Conservation (phyloP, 2,329 filamentous ascomycete species). For the Diaporthe australafricana region DNA sequence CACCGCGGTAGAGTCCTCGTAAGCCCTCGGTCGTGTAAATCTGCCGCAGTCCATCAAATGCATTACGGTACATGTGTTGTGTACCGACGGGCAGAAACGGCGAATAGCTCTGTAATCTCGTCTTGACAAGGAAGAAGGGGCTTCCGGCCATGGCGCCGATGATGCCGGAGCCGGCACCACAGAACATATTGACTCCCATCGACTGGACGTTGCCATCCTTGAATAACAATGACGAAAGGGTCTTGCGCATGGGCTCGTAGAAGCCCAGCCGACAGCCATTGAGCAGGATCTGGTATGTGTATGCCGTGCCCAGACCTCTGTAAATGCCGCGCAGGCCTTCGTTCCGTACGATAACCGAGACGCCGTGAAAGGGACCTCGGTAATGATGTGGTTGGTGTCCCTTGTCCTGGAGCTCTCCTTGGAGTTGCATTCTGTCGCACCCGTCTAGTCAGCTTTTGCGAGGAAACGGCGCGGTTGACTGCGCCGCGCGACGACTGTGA, state of each 20-base stretch:
- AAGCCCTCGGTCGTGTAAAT: conserved; percentile 85
- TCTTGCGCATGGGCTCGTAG: conserved; percentile 91
- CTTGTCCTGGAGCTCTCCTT: conserved; percentile 93
- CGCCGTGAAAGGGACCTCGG: conserved; percentile 89
- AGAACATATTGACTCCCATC: conserved; percentile 91
- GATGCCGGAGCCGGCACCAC: conserved; percentile 88
- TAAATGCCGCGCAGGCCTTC: conserved; percentile 89
- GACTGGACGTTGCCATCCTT: conserved; percentile 81
- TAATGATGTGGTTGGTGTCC: conserved; percentile 89
- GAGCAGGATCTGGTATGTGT: conserved; percentile 94
- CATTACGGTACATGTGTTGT: conserved; percentile 93
- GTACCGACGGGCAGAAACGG: conserved; percentile 94
- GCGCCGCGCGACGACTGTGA: too few relatives aligned
- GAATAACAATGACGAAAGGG: conserved; percentile 76
- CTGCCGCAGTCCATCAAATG: conserved; percentile 82
- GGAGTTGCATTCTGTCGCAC: conserved; percentile 82
- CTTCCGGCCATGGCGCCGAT: conserved; percentile 93
- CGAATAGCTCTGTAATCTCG: conserved; percentile 91
- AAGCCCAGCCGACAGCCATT: conserved; percentile 97
- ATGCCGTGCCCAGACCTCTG: conserved; percentile 90
- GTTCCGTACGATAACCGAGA: conserved; percentile 89
- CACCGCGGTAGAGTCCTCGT: conserved; percentile 86
- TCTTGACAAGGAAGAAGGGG: conserved; percentile 98
- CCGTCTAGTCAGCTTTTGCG: conserved; percentile 5
- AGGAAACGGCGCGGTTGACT: background rate